Base-by-base conservation (phyloP, 116 monocot species). In the Dioscorea cayenensis region DNA sequence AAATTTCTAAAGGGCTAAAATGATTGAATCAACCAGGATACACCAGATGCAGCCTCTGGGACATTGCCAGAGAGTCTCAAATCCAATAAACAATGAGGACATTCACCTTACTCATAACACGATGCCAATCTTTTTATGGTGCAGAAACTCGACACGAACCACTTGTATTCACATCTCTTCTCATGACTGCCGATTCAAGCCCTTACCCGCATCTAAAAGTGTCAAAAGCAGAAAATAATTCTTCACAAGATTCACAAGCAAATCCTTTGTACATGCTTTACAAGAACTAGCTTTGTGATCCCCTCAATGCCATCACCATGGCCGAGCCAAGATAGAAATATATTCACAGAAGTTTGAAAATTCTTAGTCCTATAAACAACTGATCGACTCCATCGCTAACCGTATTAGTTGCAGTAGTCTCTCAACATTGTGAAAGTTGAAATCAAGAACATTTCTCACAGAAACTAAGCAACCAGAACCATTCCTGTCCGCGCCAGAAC, bases 391-490 rank as follows among this genome's bases (percentile, higher is more conserved):
- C 86, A 88, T 83, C 18, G 93, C 80, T 58, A 84, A 69, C 8
- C 93, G 82, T 37, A 93, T 84, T 73, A 90, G 86, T 22, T 81
- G 86, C 28, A 97, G 70, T 35, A 97, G 77, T 67, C 78, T 86
- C 72, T 88, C 88, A 1, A 97, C 81, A 65, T 90, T 88, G 66
- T 90, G 90, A 58, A 86, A 97, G 74, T 71, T 90, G 48, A 86
- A 88, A 84, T 92, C 86, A 71, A 97, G 84, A 76, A 83, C 93
- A 58, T 69, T 73, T 81, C 76, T 87, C 43, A 88, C 86, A 64
- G 93, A 90, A 71, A 77, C 72, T 66, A 88, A 55, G 2, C 80
- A 75, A 69, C 84, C 84, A 68, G 19, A 51, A 61, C 74, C 72
- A 68, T 75, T 55, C 74, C 80, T 86, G 28, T 75, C 90, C 32